Base-by-base conservation (phyloP, 306 rosid species). In the Cicer judaicum region DNA sequence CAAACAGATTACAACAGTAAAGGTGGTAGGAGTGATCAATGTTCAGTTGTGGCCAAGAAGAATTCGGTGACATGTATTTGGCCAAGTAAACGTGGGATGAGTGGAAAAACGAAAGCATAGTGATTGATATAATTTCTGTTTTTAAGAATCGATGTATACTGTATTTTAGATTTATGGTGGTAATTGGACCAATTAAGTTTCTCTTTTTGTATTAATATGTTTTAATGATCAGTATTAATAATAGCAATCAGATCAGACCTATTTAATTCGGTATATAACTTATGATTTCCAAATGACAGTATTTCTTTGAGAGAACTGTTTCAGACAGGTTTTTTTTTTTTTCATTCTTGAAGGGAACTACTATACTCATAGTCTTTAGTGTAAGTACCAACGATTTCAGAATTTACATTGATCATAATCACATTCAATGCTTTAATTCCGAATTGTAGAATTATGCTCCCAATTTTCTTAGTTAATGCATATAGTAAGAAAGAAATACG, bases 11-110 rank as follows among this genome's bases (percentile, higher is more conserved):
- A 85, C 59, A 78, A 76, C 84, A 68, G 75, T 50, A 91, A 85
- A 81, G 84, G 78, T 47, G 85, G 88, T 52, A 62, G 85, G 69
- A 88, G 71, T 50, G 97, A 89, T 79, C 96, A 82, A 43, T 94
- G 98, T 76, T 80, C 93, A 19, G 90, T 90, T 78, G 95, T 90
- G 13, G 94, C 97, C 53, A 91, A 94, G 88, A 94, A 91, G 82
- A 88, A 67, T 80, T 82, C 92, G 2, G 83, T 57, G 66, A 79
- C 78, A 29, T 81, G 87, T 16, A 81, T 83, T 80, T 89, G 98
- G 98, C 86, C 86, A 53, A 80, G 39, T 72, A 91, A 87, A 78
- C 85, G 90, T 4, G 88, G 91, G 47, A 72, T 85, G 72, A 85
- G 90, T 16, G 83, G 93, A 60, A 94, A 94, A 86, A 79, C 89